Conservation (phyloP, 345 rosid species). For the Eucalyptus microcorys region DNA sequence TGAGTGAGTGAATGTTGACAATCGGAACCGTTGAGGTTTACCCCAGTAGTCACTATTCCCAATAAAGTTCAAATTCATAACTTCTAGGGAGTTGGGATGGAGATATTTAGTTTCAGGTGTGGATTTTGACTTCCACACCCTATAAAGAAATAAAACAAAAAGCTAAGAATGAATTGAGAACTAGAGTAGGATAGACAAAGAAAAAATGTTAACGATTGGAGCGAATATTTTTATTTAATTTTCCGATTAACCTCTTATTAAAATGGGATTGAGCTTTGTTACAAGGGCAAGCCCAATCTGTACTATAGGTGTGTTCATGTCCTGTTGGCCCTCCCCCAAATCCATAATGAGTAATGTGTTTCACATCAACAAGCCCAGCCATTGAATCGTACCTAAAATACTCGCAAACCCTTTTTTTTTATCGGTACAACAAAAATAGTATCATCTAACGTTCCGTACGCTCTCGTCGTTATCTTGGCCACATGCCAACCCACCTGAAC, state of each 20-base stretch:
- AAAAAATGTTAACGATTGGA: too few species aligned
- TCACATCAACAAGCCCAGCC: background rate
- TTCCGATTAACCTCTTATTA: background rate
- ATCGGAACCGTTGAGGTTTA: fast-evolving
- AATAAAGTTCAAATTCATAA: too few species aligned
- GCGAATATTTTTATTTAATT: background rate
- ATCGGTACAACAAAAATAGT: background rate
- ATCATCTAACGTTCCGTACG: background rate
- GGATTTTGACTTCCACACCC: fast-evolving
- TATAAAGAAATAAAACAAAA: too few species aligned
- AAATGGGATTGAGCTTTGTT: background rate
- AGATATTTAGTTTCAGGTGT: fast-evolving
- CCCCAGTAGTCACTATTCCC: fast-evolving
- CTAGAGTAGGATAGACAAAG: too few species aligned
- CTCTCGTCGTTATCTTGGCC: background rate
- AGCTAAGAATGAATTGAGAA: fast-evolving
- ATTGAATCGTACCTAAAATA: background rate
- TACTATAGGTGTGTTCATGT: background rate
- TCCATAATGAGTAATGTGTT: background rate
- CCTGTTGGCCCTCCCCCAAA: background rate
- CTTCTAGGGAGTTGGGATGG: fast-evolving
- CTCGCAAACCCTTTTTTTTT: background rate
- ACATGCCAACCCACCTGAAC: background rate
- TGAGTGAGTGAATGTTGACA: background rate
- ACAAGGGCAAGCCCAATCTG: background rate